Evolutionary conservation across 2,329 filamentous ascomycete genomes (phyloP).

Genomic region (Periconia sp.): DNA sequence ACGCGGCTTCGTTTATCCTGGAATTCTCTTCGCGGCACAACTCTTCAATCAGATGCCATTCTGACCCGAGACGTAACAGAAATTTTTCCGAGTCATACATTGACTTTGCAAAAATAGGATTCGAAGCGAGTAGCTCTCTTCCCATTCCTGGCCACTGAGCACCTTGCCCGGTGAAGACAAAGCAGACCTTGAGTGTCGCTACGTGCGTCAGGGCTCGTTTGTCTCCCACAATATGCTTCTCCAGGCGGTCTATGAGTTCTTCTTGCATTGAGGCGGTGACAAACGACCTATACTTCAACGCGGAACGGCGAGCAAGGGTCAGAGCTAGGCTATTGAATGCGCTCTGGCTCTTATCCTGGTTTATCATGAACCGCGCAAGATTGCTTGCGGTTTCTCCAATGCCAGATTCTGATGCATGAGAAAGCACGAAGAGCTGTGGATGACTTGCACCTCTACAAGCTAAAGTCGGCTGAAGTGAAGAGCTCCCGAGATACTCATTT

Average conservation of each 20-base stretch:
- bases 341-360: background rate
- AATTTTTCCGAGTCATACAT: background rate
- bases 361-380: background rate
- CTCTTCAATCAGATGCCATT: constrained; percentile 1
- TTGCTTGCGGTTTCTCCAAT: background rate
- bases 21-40: background rate
- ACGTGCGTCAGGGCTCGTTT: background rate
- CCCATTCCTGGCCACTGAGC: constrained; percentile 33
- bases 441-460: too few species aligned
- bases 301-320: background rate
- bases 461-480: too few species aligned
- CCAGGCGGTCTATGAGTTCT: background rate
- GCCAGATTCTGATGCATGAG: background rate
- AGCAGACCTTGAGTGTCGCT: background rate
- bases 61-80: background rate
- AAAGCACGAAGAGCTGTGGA: background rate
- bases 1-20: background rate
- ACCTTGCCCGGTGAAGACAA: constrained; percentile 37
- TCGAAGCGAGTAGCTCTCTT: constrained; percentile 3
- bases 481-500: background rate
- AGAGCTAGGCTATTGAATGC: background rate
- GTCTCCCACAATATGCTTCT: background rate
- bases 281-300: background rate
- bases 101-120: constrained; percentile 13
- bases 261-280: background rate